phyloP scores from a whole-genome alignment of 1,284 basidiomycete genomes.

The Pyrrhoderma lamaoense region DNA sequence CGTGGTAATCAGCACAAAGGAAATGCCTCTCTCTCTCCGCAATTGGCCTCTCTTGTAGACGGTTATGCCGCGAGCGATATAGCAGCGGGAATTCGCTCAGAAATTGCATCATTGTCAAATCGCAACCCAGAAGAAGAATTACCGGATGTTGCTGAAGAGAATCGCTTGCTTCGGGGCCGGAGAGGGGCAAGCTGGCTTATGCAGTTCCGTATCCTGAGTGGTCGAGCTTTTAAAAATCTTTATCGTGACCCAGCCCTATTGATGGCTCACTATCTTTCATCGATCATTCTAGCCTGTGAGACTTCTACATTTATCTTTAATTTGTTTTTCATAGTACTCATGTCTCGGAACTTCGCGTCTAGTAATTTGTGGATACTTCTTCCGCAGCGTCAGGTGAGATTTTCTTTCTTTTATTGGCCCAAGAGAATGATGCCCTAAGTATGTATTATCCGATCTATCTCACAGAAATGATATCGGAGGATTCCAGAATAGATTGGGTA shows the following conservation, averaged over 20 bases:
- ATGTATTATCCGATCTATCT: conserved; percentile 15
- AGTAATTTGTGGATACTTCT: conserved; percentile 82
- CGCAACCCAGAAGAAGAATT: conserved; percentile 36
- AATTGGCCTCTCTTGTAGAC: conserved; percentile 68
- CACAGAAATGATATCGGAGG: conserved; percentile 84
- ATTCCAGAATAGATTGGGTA: conserved; percentile 85
- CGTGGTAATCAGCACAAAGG: conserved; percentile 27
- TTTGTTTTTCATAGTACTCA: conserved; percentile 9
- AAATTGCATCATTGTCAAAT: conserved; percentile 40
- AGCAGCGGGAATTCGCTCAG: conserved; percentile 53
- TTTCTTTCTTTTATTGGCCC: conserved; percentile 9
- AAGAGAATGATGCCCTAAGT: conserved; percentile 18
- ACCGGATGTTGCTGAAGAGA: conserved; percentile 61
- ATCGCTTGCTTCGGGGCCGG: conserved; percentile 63
- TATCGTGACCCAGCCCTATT: conserved; percentile 91
- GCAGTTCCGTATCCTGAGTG: conserved; percentile 90
- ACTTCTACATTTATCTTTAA: conserved; percentile 19
- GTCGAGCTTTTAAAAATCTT: conserved; percentile 96
- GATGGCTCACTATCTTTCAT: conserved; percentile 83
- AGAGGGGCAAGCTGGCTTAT: conserved; percentile 81
- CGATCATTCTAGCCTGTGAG: conserved; percentile 77
- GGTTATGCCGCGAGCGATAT: conserved; percentile 66
- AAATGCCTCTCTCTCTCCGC: conserved; percentile 47
- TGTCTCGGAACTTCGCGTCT: conserved; percentile 5
- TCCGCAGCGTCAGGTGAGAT: conserved; percentile 64